These are phyloP conservation scores for Helotiales sp. DNA, from an alignment of 2,329 filamentous ascomycete genomes.

Conservation along the genomic window DNA sequence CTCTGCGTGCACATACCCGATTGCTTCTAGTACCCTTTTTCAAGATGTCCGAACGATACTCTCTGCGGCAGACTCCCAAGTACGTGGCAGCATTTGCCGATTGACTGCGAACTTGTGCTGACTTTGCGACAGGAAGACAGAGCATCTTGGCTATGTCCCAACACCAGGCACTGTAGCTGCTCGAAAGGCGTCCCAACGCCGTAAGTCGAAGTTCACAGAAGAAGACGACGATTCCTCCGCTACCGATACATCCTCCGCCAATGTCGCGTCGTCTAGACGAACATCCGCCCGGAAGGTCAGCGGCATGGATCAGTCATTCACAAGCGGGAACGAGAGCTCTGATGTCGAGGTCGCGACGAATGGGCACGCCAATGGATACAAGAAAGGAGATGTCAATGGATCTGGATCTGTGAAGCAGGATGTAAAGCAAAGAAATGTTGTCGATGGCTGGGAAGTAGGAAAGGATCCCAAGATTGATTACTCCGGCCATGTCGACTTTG, in stretches of 20 bases:
- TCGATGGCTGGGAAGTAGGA: constrained; percentile 60
- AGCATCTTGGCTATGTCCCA: constrained; percentile 51
- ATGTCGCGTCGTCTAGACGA: constrained; percentile 18
- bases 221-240: constrained; percentile 36
- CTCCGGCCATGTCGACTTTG: constrained; percentile 76
- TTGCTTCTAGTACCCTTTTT: neutral
- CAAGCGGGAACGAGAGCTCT: constrained; percentile 9
- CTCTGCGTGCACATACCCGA: neutral
- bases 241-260: constrained; percentile 28
- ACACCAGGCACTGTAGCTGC: constrained; percentile 51
- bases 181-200: constrained; percentile 41
- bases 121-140: constrained; percentile 45
- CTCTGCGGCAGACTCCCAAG: constrained; percentile 36
- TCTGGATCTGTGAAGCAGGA: constrained; percentile 13
- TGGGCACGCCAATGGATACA: constrained; percentile 10
- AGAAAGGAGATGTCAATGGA: constrained; percentile 10
- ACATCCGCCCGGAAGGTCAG: constrained; percentile 25
- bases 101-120: neutral
- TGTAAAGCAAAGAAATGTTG: constrained; percentile 15
- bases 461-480: constrained; percentile 63
- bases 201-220: constrained; percentile 37
- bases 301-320: constrained; percentile 23
- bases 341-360: constrained; percentile 12
- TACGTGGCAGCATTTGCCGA: constrained; percentile 17
- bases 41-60: constrained; percentile 37